Conservation (phyloP, 768 basidiomycete genomes). For the Auriscalpium microsporum region DNA sequence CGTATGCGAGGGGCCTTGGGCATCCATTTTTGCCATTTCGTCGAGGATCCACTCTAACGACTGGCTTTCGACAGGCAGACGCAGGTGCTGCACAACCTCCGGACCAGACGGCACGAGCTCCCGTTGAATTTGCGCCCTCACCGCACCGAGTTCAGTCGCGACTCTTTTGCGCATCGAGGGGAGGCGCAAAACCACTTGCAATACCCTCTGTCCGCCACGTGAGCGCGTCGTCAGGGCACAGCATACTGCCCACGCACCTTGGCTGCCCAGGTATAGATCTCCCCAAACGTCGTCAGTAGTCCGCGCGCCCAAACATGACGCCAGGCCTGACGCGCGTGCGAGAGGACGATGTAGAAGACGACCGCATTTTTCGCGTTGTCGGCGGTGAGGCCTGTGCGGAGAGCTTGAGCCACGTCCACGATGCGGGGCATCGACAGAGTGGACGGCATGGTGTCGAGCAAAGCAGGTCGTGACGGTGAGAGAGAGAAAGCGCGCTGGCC, state of each 20-base stretch:
- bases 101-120: conserved; percentile 59
- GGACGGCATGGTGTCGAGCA: not conserved
- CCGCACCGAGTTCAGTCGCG: conserved; percentile 52
- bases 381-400: conserved; percentile 7
- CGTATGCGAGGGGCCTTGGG: conserved; percentile 34
- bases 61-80: conserved; percentile 57
- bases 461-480: no score
- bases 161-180: conserved; percentile 57
- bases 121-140: conserved; percentile 55
- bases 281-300: conserved; percentile 35
- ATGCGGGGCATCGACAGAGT: conserved; percentile 6
- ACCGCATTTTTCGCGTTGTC: conserved; percentile 49
- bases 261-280: conserved; percentile 44
- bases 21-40: conserved; percentile 79
- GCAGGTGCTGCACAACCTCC: conserved; percentile 54
- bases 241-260: conserved; percentile 31
- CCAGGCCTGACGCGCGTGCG: conserved; percentile 42
- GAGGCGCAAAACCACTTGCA: conserved; percentile 51
- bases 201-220: conserved; percentile 32
- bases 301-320: conserved; percentile 63
- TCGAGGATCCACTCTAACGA: conserved; percentile 63
- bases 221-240: not conserved
- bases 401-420: not conserved
- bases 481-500: no score
- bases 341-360: conserved; percentile 50